These are phyloP conservation scores for Vigna reflexopilosa DNA, from an alignment of 306 rosid species.

Conservation along the genomic window DNA sequence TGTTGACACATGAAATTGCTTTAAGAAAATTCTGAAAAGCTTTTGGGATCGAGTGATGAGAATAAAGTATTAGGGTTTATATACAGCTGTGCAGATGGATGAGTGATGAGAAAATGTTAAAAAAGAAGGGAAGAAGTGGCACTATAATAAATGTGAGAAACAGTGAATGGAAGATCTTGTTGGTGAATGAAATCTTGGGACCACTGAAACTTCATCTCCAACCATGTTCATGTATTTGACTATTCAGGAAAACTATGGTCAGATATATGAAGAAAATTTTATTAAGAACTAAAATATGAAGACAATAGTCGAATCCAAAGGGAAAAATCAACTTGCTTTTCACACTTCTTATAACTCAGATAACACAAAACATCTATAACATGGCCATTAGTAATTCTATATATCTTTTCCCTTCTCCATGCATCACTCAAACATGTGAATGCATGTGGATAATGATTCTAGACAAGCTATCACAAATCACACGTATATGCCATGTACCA, in stretches of 20 bases:
- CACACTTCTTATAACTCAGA: slow-evolving; percentile 10
- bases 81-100: slow-evolving; percentile 42
- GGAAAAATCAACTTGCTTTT: not conserved
- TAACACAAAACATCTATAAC: slow-evolving; percentile 14
- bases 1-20: not conserved
- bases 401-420: slow-evolving; percentile 10
- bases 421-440: slow-evolving; percentile 46
- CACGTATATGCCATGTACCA: not conserved
- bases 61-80: not conserved
- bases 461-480: not conserved
- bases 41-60: not conserved
- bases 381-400: slow-evolving; percentile 24
- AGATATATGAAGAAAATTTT: not conserved
- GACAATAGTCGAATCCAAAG: not conserved
- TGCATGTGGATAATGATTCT: slow-evolving; percentile 36
- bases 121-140: not conserved
- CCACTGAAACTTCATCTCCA: slow-evolving; percentile 47
- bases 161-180: slow-evolving; percentile 43
- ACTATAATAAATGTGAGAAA: slow-evolving; percentile 40
- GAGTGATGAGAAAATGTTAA: slow-evolving; percentile 4
- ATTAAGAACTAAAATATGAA: not conserved
- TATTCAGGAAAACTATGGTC: not conserved
- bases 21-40: not conserved
- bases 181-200: slow-evolving; percentile 47
- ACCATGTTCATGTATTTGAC: slow-evolving; percentile 53